Conservation (phyloP, 768 basidiomycete genomes). For the Tulasnella sp. region DNA sequence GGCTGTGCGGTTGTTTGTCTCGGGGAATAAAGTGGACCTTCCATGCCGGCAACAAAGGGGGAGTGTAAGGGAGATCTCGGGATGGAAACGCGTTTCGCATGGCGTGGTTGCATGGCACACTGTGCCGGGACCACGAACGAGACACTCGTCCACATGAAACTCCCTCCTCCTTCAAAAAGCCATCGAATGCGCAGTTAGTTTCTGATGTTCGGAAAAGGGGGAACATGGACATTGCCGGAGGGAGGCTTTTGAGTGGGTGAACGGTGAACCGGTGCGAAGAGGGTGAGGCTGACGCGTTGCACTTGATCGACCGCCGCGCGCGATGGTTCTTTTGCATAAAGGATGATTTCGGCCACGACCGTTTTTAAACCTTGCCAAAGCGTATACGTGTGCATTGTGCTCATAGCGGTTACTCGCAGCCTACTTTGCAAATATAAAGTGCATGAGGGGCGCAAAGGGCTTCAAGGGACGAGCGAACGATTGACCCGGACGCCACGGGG, state of each 20-base stretch:
- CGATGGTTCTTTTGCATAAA: not conserved
- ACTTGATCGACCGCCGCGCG: not conserved
- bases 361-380: not conserved
- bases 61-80: not conserved
- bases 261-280: not conserved
- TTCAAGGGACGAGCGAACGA: not conserved
- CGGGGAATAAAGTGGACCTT: not conserved
- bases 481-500: not conserved
- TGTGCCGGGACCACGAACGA: not conserved
- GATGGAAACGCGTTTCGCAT: not conserved
- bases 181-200: not conserved
- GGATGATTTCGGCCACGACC: not conserved
- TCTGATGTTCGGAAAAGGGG: not conserved
- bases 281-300: not conserved
- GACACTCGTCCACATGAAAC: not conserved
- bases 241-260: not conserved
- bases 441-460: not conserved
- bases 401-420: not conserved
- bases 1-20: not conserved
- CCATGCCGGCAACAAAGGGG: slow-evolving; percentile 7
- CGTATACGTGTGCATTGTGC: not conserved
- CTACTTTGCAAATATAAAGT: not conserved
- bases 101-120: not conserved
- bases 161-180: not conserved
- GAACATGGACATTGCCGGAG: not conserved